Conservation (phyloP, 768 basidiomycete genomes). For the Lactarius sp. region DNA sequence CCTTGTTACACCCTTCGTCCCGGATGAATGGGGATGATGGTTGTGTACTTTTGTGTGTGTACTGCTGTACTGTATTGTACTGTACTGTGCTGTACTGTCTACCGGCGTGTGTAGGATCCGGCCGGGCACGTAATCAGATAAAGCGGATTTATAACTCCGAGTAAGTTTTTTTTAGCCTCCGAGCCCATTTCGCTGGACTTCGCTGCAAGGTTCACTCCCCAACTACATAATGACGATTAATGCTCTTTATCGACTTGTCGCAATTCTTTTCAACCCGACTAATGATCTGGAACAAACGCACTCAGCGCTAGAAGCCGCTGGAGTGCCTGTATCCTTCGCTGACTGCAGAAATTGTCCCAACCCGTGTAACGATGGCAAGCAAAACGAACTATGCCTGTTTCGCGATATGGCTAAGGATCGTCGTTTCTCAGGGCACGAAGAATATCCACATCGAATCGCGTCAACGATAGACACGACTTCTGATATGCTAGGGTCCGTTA, state of each 20-base stretch:
- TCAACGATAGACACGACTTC: conserved; percentile 62
- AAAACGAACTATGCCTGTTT: conserved; percentile 7
- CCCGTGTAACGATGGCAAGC: conserved; percentile 32
- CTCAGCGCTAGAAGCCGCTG: conserved; percentile 22
- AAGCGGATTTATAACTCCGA: neutral
- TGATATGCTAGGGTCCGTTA: conserved; percentile 80
- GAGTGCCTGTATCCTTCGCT: conserved; percentile 30
- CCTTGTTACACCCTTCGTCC: conserved; percentile 75
- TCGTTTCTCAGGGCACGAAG: conserved; percentile 54
- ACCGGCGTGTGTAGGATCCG: too few species aligned
- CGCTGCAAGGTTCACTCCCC: too few species aligned
- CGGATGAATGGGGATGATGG: conserved; percentile 64
- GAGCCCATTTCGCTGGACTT: too few species aligned
- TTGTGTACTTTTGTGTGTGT: neutral
- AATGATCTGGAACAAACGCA: conserved; percentile 19
- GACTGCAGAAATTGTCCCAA: conserved; percentile 31
- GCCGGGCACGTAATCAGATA: neutral
- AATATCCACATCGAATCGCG: conserved; percentile 66
- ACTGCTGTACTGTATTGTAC: neutral
- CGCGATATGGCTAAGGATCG: neutral
- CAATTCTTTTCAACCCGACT: conserved; percentile 17
- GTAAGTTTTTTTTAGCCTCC: neutral
- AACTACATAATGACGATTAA: conserved; percentile 12
- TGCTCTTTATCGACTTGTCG: conserved; percentile 16
- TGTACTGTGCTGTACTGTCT: neutral